Base-by-base conservation (phyloP, 345 rosid species). In the Mallotus nudiflorus region DNA sequence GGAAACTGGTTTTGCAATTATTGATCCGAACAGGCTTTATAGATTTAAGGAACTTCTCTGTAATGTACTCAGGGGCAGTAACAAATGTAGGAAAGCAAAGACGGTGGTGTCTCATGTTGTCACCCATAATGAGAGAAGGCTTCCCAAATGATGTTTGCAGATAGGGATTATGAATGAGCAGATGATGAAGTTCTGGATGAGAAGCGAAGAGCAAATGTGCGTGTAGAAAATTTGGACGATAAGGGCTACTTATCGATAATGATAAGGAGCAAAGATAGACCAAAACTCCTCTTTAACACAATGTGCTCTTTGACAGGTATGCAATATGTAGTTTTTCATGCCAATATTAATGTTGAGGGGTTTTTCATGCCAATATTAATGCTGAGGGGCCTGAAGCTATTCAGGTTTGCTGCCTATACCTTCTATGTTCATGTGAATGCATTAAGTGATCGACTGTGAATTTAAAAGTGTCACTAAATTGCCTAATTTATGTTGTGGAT, bases 121-220 rank as follows among this genome's bases (percentile, higher is more conserved):
- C 31, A 87, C 88, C 16, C 98, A 91, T 73, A 85, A 86, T 0
- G 96, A 89, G 20, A 83, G 99, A 73, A 85, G 99, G 81, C 93
- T 95, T 74, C 99, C 88, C 97, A 95, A 78, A 85, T 95, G 97
- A 88, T 95, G 97, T 89, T 90, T 82, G 99, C 90, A 24, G 97
- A 89, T 68, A 85, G 99, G 84, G 99, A 95, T 81, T 95, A 90
- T 58, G 92, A 88, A 53, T 82, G 88, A 48, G 62, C 59, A 2
- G 81, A 75, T 39, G 83, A 78, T 33, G 88, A 84, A 0, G 74
- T 56, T 42, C 81, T 80, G 78, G 89, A 84, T 73, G 89, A 84
- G 75, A 91, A 77, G 75, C 82, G 42, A 50, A 87, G 82, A 72
- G 96, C 97, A 19, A 79, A 83, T 65, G 97, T 95, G 35, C 81